Percentiles rank a stretch among this genome's conserved stretches.
Conservation (phyloP, 768 basidiomycete species). For the Coprinopsis sp. region DNA sequence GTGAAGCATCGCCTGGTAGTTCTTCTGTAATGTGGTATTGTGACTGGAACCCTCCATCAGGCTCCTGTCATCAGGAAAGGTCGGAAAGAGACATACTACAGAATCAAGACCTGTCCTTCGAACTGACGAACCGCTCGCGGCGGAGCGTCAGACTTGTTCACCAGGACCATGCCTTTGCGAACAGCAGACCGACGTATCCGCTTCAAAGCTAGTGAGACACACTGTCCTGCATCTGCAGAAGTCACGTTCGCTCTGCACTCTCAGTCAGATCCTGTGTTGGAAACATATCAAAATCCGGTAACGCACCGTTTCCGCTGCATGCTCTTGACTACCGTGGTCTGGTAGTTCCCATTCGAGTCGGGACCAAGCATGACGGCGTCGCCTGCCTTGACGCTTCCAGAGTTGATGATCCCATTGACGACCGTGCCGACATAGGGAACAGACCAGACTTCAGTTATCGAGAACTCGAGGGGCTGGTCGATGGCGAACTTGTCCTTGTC, state of each 20-base stretch:
- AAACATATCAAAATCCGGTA: neutral
- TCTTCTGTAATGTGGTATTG: conserved; percentile 88
- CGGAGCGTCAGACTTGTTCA: conserved; percentile 70
- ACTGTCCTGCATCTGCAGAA: conserved; percentile 91
- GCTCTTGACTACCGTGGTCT: conserved; percentile 73
- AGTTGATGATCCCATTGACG: conserved; percentile 78
- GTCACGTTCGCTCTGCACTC: conserved; percentile 62
- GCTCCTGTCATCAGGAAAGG: conserved; percentile 5
- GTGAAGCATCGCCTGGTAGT: conserved; percentile 95
- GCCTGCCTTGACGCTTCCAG: conserved; percentile 70
- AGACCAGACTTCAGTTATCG: conserved; percentile 83
- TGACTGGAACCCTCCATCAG: conserved; percentile 45
- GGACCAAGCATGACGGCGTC: conserved; percentile 86
- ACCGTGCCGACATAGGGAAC: conserved; percentile 85
- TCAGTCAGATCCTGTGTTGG: neutral
- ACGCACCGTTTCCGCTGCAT: conserved; percentile 89
- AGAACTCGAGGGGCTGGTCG: conserved; percentile 83
- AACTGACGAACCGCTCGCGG: conserved; percentile 83
- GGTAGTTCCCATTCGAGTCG: conserved; percentile 87
- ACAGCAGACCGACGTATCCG: conserved; percentile 75
- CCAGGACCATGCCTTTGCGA: conserved; percentile 92
- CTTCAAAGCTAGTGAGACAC: conserved; percentile 90
- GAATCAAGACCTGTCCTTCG: conserved; percentile 88
- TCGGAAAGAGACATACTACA: conserved; percentile 61
- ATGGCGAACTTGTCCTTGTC: conserved; percentile 77